Conservation (phyloP, 106 monocot genomes). For the Platanthera zijinensis region DNA sequence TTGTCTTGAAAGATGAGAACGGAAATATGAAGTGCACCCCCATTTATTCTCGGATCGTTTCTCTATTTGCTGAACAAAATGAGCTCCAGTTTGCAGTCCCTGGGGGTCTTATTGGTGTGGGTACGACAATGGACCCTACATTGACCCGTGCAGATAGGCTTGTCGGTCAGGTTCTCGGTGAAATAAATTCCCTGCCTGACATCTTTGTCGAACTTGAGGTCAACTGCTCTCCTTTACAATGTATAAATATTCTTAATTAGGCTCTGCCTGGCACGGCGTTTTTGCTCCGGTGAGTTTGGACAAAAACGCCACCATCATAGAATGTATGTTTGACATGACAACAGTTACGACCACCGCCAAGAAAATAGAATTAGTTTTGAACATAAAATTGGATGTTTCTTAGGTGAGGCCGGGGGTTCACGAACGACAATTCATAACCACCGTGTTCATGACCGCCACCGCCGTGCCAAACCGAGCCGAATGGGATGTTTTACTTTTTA, state of each 20-base stretch:
- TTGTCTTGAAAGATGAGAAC: slow-evolving; percentile 80
- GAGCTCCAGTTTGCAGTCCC: slow-evolving; percentile 97
- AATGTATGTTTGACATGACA: too few species aligned
- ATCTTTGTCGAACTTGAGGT: slow-evolving; percentile 97
- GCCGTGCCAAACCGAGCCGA: too few species aligned
- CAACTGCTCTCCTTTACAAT: neutral
- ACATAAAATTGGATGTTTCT: too few species aligned
- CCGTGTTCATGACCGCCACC: too few species aligned
- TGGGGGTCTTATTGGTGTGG: slow-evolving; percentile 91
- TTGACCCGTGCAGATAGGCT: slow-evolving; percentile 83
- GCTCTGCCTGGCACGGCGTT: too few species aligned
- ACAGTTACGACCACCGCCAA: too few species aligned
- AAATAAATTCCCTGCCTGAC: slow-evolving; percentile 86
- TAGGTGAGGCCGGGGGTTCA: too few species aligned
- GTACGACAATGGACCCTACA: slow-evolving; percentile 95
- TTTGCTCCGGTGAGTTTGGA: too few species aligned
- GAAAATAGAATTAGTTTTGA: too few species aligned
- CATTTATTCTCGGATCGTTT: slow-evolving; percentile 87
- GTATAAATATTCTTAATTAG: neutral
- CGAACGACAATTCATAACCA: too few species aligned
- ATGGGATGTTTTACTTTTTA: too few species aligned
- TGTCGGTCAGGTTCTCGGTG: slow-evolving; percentile 95
- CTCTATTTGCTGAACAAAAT: slow-evolving; percentile 91
- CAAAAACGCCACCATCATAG: too few species aligned
- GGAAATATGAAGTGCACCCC: slow-evolving; percentile 93